Base-by-base conservation (phyloP, 2,329 filamentous ascomycete genomes). In the Escovopsis sp. region DNA sequence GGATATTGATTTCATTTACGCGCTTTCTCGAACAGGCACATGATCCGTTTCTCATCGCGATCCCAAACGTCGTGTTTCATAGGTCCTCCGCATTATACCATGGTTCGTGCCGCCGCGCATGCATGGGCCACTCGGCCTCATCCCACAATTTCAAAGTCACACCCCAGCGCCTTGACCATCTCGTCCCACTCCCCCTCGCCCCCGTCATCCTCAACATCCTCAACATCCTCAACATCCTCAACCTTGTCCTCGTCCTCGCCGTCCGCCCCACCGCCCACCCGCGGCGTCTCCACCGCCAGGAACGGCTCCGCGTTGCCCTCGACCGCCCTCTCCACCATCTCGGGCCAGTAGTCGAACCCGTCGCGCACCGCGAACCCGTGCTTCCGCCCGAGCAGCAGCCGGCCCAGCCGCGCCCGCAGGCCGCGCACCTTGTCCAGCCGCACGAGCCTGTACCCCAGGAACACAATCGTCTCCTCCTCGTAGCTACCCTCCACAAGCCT, bases 321-420 rank as follows among this genome's bases (percentile, higher is more conserved):
- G 3, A 52, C 48, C 6, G 54, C 53, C 39, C 47, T 43, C 39
- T 55, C 54, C 15, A 48, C 48, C 45, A 56, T 43, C 40, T 51
- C 49, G 8, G 54, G 53, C 50, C 50, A 52, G 41, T 55, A 52
- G 41, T 56, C 54, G 30, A 50, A 48, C 12, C 49, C 51, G 34
- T 55, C 49, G 26, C 51, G 47, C 26, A 55, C 46, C 8, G 53
- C 46, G n/a, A 53, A 47, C 11, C 53, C 54, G 35, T 51, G 44
- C 43, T 52, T 63, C 50, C 73, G 68, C 10, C 70, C 70, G 34
- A 66, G 64, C 49, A 75, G 72, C 3, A 59, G 51, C 12, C 61
- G 43, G 2, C 54, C 55, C 4, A 50, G 48, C 46, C 40, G 56
- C 18, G 53, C 53, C 9, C 54, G 47, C 33, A 40, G 44, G 12